Evolutionary conservation across 176 grass and related monocot species (phyloP).

Genomic region (Luzula sylvatica): DNA sequence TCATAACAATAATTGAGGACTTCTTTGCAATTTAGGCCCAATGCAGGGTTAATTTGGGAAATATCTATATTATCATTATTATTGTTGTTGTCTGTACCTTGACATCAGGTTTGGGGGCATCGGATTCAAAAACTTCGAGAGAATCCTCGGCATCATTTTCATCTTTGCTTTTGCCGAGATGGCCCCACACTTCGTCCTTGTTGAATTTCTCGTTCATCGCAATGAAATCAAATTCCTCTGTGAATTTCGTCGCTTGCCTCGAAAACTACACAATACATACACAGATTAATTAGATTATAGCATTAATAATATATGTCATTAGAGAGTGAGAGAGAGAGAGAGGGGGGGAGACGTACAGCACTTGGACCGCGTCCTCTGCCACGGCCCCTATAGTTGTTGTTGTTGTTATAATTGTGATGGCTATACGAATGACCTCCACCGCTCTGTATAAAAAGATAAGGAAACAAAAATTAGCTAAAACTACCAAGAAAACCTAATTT

Average conservation of each 20-base stretch:
- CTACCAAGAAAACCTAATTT: neutral
- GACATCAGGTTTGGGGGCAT: conserved; percentile 12
- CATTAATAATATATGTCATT: neutral
- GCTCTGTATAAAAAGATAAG: conserved; percentile 35
- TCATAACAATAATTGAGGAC: no score
- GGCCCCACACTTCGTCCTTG: conserved; percentile 96
- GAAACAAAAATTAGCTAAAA: conserved; percentile 7
- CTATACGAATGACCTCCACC: conserved; percentile 41
- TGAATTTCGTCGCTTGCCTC: conserved; percentile 49
- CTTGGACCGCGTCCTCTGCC: conserved; percentile 72
- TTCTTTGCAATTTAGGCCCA: no score
- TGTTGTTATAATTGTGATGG: conserved; percentile 40
- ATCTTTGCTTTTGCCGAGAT: conserved; percentile 84
- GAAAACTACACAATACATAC: conserved; percentile 30
- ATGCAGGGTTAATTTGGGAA: no score
- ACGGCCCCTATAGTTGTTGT: conserved; percentile 37
- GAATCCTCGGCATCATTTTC: conserved; percentile 49
- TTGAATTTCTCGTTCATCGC: conserved; percentile 99
- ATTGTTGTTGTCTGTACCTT: conserved; percentile 12
- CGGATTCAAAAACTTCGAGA: conserved; percentile 40
- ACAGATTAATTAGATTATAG: neutral
- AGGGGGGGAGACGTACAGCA: conserved; percentile 29
- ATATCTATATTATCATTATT: no score
- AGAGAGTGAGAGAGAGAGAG: neutral
- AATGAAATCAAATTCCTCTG: conserved; percentile 89